Conservation (phyloP, 768 basidiomycete genomes). For the Kwoniella dejecticola region DNA sequence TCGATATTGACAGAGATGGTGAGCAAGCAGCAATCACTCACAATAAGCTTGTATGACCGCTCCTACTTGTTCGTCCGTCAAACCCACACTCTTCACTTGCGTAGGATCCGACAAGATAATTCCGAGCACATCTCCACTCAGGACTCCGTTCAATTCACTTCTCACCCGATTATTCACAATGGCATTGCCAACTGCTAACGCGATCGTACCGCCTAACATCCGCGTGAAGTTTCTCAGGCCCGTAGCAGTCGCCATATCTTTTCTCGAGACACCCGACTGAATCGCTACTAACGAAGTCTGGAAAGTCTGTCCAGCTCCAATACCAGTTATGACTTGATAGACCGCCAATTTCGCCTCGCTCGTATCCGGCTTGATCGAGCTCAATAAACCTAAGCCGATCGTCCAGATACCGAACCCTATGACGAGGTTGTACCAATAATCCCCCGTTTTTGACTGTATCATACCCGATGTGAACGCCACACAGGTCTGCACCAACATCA, state of each 20-base stretch:
- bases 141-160: background rate
- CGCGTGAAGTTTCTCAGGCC: constrained; percentile 63
- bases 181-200: constrained; percentile 59
- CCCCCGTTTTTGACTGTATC: constrained; percentile 66
- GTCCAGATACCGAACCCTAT: constrained; percentile 71
- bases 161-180: constrained; percentile 46
- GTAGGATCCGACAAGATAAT: constrained; percentile 48
- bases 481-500: constrained; percentile 67
- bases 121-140: constrained; percentile 17
- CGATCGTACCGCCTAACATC: constrained; percentile 69
- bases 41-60: constrained; percentile 43
- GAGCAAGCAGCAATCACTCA: constrained; percentile 21
- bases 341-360: constrained; percentile 62
- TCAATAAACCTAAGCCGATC: constrained; percentile 70
- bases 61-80: constrained; percentile 21
- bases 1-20: background rate
- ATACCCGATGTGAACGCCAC: constrained; percentile 62
- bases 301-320: constrained; percentile 64
- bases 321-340: constrained; percentile 65
- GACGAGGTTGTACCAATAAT: constrained; percentile 67
- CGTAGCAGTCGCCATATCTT: constrained; percentile 77
- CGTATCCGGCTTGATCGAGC: constrained; percentile 63
- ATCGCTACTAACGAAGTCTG: constrained; percentile 59
- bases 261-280: constrained; percentile 70
- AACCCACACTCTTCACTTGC: constrained; percentile 17